Evolutionary conservation across 2,329 filamentous ascomycete genomes (phyloP).

Genomic region (Gremmenia infestans): DNA sequence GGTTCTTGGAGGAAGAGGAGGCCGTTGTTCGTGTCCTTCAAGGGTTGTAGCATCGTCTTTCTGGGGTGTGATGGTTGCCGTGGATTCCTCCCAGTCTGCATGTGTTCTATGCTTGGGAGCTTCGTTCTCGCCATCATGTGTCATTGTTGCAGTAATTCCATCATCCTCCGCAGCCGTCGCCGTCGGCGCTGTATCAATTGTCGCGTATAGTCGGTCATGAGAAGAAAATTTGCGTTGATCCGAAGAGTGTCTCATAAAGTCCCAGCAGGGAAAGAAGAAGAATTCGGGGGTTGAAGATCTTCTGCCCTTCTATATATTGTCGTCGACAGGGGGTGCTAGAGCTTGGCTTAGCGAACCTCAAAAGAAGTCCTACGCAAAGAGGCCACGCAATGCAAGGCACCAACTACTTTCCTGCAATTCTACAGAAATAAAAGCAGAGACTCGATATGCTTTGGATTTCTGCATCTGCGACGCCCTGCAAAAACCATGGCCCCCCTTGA

Average conservation of each 20-base stretch:
- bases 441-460: constrained; percentile 16
- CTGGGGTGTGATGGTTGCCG: not conserved
- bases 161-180: constrained; percentile 17
- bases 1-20: constrained; percentile 42
- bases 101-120: constrained; percentile 5
- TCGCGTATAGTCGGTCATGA: constrained; percentile 18
- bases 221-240: constrained; percentile 1
- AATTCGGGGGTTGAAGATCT: too few species aligned
- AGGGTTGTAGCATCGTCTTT: constrained; percentile 3
- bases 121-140: constrained; percentile 13
- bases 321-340: not conserved
- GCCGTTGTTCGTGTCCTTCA: constrained; percentile 34
- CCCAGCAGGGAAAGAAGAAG: constrained; percentile 1
- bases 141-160: constrained; percentile 24
- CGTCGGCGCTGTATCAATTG: constrained; percentile 10
- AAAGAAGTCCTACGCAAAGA: constrained; percentile 12
- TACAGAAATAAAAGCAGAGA: not conserved
- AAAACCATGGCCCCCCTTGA: constrained; percentile 57
- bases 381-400: constrained; percentile 15
- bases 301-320: not conserved
- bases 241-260: constrained; percentile 21
- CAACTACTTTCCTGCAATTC: constrained; percentile 1
- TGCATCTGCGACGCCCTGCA: constrained; percentile 22
- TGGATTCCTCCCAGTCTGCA: not conserved
- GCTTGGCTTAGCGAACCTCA: constrained; percentile 6